Conservation (phyloP, 768 basidiomycete genomes). For the Termitomyces bulborhizus region DNA sequence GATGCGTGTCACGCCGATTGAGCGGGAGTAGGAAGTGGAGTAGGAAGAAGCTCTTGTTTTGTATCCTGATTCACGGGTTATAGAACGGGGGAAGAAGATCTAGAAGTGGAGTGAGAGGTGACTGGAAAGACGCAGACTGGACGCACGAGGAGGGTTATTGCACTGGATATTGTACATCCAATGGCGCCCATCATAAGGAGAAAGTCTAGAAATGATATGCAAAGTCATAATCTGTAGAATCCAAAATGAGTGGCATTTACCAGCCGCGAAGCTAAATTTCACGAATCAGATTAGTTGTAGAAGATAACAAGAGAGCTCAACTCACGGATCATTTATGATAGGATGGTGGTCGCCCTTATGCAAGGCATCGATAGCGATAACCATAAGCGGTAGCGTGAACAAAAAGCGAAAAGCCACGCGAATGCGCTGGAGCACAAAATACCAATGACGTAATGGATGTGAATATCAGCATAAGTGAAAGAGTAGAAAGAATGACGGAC, state of each 20-base stretch:
- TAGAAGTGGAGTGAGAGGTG: slow-evolving; percentile 16
- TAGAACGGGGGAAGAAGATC: slow-evolving; percentile 78
- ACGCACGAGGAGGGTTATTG: slow-evolving; percentile 71
- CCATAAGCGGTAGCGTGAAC: slow-evolving; percentile 63
- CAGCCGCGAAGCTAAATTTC: slow-evolving; percentile 48
- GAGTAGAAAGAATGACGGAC: slow-evolving; percentile 35
- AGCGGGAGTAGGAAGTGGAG: slow-evolving; percentile 20
- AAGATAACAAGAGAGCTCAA: slow-evolving; percentile 8
- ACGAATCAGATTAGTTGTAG: not conserved
- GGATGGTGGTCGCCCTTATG: slow-evolving; percentile 39
- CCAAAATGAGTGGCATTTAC: slow-evolving; percentile 26
- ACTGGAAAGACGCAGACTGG: not conserved
- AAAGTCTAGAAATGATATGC: slow-evolving; percentile 42
- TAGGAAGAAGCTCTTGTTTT: slow-evolving; percentile 33
- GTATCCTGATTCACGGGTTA: slow-evolving; percentile 60
- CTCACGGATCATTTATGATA: slow-evolving; percentile 54
- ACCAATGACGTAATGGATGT: not conserved
- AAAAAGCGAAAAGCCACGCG: slow-evolving; percentile 74
- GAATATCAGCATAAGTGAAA: not conserved
- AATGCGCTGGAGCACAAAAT: slow-evolving; percentile 37
- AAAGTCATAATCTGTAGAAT: not conserved
- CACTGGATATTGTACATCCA: slow-evolving; percentile 74
- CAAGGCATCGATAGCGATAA: slow-evolving; percentile 58
- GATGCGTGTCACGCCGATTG: not conserved
- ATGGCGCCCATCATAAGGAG: slow-evolving; percentile 66